phyloP scores from a whole-genome alignment of 495 filamentous ascomycete genomes.

The Cercophora newfieldiana region DNA sequence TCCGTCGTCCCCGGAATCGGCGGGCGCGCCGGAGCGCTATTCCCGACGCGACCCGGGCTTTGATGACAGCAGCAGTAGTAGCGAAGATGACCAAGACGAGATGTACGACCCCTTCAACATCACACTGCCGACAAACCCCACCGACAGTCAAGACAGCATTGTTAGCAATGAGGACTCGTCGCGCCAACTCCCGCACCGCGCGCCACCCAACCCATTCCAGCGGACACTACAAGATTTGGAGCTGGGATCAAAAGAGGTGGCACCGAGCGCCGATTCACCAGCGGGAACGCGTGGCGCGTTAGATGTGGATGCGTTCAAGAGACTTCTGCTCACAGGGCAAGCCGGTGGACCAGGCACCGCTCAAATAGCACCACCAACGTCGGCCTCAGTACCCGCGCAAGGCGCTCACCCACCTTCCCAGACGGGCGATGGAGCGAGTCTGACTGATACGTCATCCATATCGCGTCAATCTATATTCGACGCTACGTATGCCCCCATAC shows the following conservation, averaged over 20 bases:
- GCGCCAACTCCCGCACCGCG: slow-evolving; percentile 14
- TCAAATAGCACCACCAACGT: slow-evolving; percentile 1
- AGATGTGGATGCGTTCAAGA: slow-evolving; percentile 63
- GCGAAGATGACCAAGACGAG: slow-evolving; percentile 27
- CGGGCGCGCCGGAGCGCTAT: slow-evolving; percentile 35
- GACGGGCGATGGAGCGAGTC: slow-evolving; percentile 44
- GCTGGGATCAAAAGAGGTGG: slow-evolving; percentile 22
- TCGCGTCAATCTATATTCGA: slow-evolving; percentile 50
- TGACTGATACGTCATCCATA: slow-evolving; percentile 48
- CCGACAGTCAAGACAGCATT: slow-evolving; percentile 7
- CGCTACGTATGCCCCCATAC: slow-evolving; percentile 25
- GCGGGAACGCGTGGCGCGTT: slow-evolving; percentile 43
- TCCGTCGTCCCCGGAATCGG: slow-evolving; percentile 50
- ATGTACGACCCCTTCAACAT: slow-evolving; percentile 29
- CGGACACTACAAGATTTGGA: slow-evolving; percentile 50
- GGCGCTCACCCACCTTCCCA: background rate
- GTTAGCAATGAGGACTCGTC: slow-evolving; percentile 1
- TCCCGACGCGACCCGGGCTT: slow-evolving; percentile 31
- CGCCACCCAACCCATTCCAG: slow-evolving; percentile 53
- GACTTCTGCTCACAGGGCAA: slow-evolving; percentile 61
- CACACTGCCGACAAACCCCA: background rate
- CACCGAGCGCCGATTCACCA: slow-evolving; percentile 18
- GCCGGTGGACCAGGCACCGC: slow-evolving; percentile 32
- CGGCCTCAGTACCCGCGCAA: slow-evolving; percentile 1
- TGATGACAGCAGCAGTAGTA: slow-evolving; percentile 24